Conservation (phyloP, 306 rosid genomes). For the Trichosanthes truncata region DNA sequence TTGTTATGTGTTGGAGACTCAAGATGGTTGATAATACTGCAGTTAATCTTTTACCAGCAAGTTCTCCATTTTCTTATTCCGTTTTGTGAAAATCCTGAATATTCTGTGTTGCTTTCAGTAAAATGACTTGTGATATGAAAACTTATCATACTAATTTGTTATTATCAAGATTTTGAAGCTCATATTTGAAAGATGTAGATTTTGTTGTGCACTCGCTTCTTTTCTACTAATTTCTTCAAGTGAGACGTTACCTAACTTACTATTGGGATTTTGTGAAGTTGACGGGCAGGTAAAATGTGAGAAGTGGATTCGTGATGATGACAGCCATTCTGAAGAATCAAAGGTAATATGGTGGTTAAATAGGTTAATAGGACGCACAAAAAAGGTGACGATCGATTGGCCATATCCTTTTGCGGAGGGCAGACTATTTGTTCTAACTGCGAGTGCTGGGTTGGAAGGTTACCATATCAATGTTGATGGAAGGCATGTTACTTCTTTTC, state of each 20-base stretch:
- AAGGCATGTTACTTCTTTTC: slow-evolving; percentile 79
- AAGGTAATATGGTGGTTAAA: slow-evolving; percentile 88
- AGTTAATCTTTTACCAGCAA: background rate
- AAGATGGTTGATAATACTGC: background rate
- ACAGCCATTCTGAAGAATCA: slow-evolving; percentile 62
- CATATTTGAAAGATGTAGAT: background rate
- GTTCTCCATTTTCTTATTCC: background rate
- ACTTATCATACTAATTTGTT: background rate
- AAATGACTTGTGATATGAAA: background rate
- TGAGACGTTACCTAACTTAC: slow-evolving; percentile 23
- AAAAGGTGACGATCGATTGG: slow-evolving; percentile 70
- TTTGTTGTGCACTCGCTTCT: slow-evolving; percentile 2
- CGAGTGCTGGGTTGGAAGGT: slow-evolving; percentile 93
- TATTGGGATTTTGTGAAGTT: slow-evolving; percentile 38
- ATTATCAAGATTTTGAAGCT: background rate
- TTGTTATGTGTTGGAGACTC: background rate
- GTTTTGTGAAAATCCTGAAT: background rate
- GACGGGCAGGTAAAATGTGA: slow-evolving; percentile 94
- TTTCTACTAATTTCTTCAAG: background rate
- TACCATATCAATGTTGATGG: slow-evolving; percentile 88
- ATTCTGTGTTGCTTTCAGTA: background rate
- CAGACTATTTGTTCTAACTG: slow-evolving; percentile 69
- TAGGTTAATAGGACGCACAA: slow-evolving; percentile 73
- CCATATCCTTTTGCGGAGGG: slow-evolving; percentile 91
- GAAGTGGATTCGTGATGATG: slow-evolving; percentile 88